Base-by-base conservation (phyloP, 2,329 filamentous ascomycete species). In the Aspergillus sp. region DNA sequence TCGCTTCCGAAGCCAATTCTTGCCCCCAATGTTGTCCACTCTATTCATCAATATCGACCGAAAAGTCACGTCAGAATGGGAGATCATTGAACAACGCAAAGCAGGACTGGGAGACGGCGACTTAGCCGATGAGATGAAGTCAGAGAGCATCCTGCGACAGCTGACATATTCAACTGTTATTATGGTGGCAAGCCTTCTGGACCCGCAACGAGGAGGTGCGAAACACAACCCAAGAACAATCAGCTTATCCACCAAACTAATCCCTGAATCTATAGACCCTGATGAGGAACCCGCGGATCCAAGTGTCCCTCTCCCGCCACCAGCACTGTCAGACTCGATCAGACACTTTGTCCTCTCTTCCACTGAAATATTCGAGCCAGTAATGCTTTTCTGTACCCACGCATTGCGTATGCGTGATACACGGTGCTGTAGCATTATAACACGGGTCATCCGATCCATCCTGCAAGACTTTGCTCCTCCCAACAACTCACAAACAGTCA, bases 51-150 rank as follows among this genome's bases (percentile, higher is more conserved):
- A 95, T 66, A 88, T 97, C 73, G 91, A 98, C 70, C 80, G 82
- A 41, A 98, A 98, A 76, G 90, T 98, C 62, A 90, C 86, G 35
- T 81, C 84, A 0, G 93, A 98, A 72, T 99, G 95, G 95, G 85
- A 88, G 60, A 85, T 86, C 63, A 86, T 97, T 57, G 85, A 87
- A 59, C 66, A 81, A 71, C 65, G 76, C 67, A 69, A 79, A 69
- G 78, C 86, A 12, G 83, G 84, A 43, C 83, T 87, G 1, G 87
- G 87, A 3, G 87, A 88, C 19, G 91, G 93, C 55, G 90, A 90
- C 59, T 78, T 99, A 53, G 90, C 90, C 1, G 92, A 97, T 65
- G 95, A 99, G 77, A 99, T 99, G 95, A 96, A 97, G 76, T 88
- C 91, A 6, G 95, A 99, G 73, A 98, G 93, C 69, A 96, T 99